Percentiles rank a stretch among this genome's conserved stretches.
phyloP scores from a whole-genome alignment of 768 basidiomycete genomes.

The Thelephora ganbajun region DNA sequence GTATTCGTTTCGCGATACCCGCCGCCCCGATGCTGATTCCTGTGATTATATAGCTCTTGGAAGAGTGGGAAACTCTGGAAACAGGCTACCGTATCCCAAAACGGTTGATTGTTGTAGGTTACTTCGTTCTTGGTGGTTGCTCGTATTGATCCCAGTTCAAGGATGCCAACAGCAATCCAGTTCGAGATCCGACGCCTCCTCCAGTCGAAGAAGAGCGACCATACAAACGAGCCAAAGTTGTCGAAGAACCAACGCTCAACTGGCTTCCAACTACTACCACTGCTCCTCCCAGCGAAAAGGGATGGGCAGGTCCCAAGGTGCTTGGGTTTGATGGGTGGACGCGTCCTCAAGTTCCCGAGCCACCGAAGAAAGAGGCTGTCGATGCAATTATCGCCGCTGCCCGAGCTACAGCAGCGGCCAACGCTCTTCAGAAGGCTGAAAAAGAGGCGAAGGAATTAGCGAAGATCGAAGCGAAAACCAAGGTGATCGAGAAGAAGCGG shows the following conservation, averaged over 20 bases:
- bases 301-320: no score
- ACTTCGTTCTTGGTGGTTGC: neutral
- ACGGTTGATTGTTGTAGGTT: slow-evolving; percentile 30
- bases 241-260: neutral
- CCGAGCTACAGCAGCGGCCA: neutral
- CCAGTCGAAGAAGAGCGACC: slow-evolving; percentile 7
- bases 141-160: slow-evolving; percentile 1
- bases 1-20: slow-evolving; percentile 20
- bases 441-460: slow-evolving; percentile 17
- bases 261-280: neutral
- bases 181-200: neutral
- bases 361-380: neutral
- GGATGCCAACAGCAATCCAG: slow-evolving; percentile 15
- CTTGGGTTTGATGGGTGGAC: no score
- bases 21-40: neutral
- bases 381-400: neutral
- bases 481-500: slow-evolving; percentile 4
- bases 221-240: slow-evolving; percentile 8
- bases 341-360: neutral
- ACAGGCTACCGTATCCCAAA: slow-evolving; percentile 83
- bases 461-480: slow-evolving; percentile 13
- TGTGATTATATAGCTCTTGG: slow-evolving; percentile 39
- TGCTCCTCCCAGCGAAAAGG: neutral
- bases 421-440: slow-evolving; percentile 4
- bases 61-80: slow-evolving; percentile 67